Evolutionary conservation across 2,329 filamentous ascomycete genomes (phyloP), one percentile per base, ranked within the genome.

Genomic region (Diatrype stigma): DNA sequence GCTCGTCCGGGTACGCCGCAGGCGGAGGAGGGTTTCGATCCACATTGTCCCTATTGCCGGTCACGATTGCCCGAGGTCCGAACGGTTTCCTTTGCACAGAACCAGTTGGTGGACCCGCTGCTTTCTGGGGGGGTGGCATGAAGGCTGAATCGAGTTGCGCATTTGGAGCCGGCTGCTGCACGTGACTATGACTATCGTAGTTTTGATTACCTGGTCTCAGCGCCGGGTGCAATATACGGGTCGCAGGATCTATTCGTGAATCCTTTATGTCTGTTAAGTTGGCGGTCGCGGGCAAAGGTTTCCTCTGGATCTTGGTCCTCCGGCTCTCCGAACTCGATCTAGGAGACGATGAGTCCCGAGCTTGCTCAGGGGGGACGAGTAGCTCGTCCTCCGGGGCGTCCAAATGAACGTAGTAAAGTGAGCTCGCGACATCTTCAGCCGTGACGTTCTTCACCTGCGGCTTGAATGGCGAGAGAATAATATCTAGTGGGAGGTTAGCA

Each of bases 391-490:
- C 76, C 3, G 82, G 80, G 2, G 79, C 76, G 52, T 90, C 81
- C 37, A 95, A 80, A 70, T 97, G 93, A 48, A 96, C 75, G 66
- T 94, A 97, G 71, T 97, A 99, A 5, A 99, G 78, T 14, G 87
- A 96, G 61, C 85, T 90, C 50, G 87, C 83, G 46, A 99, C 86
- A 65, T 96, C 93, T 66, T 92, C 86, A 42, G 82, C 85, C 0
- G 90, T 95, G 56, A 99, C 90, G 53, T 90, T 93, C 67, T 94
- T 96, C 40, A 87, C 79, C 47, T 89, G 85, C 2, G 94, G 94
- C 66, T 96, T 96, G 56, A 94, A 80, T 1, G 94, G 89, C 1
- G 93, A 95, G 44, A 99, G 82, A 60, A 96, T 95, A 51, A 96
- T 81, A 77, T 96, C 93, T 94, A 46, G 32, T 37, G 34, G 38